phyloP scores from a whole-genome alignment of 228 moss, liverwort and hornwort genomes.

The Sphagnum fallax region DNA sequence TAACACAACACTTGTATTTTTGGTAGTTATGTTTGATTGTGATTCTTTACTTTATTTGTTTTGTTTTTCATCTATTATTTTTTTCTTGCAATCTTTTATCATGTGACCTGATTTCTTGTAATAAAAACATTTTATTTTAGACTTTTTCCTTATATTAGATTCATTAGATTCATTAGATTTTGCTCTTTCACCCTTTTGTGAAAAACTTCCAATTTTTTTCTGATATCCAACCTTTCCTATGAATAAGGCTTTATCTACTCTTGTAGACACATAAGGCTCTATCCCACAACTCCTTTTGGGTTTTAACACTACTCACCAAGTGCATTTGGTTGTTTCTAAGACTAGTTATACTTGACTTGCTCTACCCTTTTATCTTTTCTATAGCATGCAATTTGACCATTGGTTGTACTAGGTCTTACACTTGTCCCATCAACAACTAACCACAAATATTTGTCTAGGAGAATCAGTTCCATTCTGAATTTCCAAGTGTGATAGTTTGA shows the following conservation, averaged over 20 bases:
- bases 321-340: neutral
- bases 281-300: neutral
- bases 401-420: neutral
- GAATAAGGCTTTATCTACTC: too few species aligned
- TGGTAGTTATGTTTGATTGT: neutral
- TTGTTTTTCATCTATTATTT: neutral
- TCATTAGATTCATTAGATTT: too few species aligned
- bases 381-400: neutral
- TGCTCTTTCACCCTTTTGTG: too few species aligned
- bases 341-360: neutral
- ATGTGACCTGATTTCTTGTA: neutral
- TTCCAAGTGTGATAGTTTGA: neutral
- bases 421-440: neutral
- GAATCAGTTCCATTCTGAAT: too few species aligned
- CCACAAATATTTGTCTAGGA: slow-evolving; percentile 13
- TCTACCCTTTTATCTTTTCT: neutral
- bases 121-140: too few species aligned
- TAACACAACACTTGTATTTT: neutral
- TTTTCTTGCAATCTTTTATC: neutral
- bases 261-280: too few species aligned
- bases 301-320: neutral
- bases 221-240: too few species aligned
- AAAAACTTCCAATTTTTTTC: too few species aligned
- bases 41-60: neutral
- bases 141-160: too few species aligned